A percentile compares a stretch with the other conserved stretches of the same genome.
Evolutionary conservation across 352 stramenopile species (phyloP).

Genomic region (Phytophthora crassamura): DNA sequence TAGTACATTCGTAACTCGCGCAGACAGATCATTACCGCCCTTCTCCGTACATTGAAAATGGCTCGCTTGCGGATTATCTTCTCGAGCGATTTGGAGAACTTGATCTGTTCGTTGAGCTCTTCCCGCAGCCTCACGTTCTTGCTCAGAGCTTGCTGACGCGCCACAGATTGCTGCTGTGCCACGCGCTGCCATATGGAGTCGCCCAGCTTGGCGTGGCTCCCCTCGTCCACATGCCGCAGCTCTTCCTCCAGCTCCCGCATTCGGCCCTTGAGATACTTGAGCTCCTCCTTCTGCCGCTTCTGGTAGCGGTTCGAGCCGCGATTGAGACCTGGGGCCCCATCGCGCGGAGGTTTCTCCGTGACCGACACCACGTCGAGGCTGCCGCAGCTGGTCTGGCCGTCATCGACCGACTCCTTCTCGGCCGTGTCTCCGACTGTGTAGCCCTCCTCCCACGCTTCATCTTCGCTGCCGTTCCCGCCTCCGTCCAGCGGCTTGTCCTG

Average conservation of each 20-base stretch:
- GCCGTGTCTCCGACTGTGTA: constrained; percentile 5
- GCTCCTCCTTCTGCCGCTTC: constrained; percentile 46
- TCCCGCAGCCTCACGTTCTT: constrained; percentile 47
- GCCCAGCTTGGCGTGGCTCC: constrained; percentile 25
- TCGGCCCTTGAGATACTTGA: constrained; percentile 46
- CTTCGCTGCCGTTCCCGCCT: constrained; percentile 3
- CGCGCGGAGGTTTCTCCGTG: background rate
- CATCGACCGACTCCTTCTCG: constrained; percentile 12
- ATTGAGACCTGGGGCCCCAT: background rate
- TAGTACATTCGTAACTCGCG: background rate
- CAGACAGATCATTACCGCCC: background rate
- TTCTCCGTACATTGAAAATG: constrained; percentile 29
- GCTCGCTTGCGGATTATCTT: constrained; percentile 44
- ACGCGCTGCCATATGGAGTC: constrained; percentile 47
- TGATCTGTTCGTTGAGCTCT: constrained; percentile 41
- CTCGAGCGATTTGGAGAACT: constrained; percentile 45
- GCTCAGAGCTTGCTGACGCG: constrained; percentile 37
- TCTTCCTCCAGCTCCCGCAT: constrained; percentile 42
- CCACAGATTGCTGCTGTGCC: constrained; percentile 46
- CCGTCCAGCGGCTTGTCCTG: constrained; percentile 2
- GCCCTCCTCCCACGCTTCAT: constrained; percentile 12
- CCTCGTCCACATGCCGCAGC: constrained; percentile 30
- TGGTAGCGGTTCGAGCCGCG: constrained; percentile 31
- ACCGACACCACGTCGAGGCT: background rate
- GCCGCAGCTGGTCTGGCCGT: constrained; percentile 9